phyloP scores from a whole-genome alignment of 148 eudicot genomes.

The Fagopyrum esculentum region DNA sequence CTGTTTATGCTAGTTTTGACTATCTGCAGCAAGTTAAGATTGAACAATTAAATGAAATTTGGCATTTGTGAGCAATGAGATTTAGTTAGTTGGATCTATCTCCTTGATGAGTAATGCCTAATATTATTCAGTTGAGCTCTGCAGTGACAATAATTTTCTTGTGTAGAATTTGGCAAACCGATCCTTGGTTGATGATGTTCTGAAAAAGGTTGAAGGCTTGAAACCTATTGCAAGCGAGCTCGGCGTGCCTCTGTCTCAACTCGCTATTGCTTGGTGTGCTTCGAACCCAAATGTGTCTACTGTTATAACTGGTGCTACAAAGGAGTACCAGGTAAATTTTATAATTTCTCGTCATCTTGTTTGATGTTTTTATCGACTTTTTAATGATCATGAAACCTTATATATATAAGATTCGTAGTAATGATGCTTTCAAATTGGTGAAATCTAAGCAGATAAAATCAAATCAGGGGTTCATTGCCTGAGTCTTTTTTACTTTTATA shows the following conservation, averaged over 20 bases:
- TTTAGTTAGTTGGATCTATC: not conserved
- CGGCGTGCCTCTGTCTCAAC: slow-evolving; percentile 77
- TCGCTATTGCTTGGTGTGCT: slow-evolving; percentile 99
- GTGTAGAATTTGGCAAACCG: slow-evolving; percentile 76
- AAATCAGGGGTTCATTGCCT: not conserved
- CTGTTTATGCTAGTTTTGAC: not conserved
- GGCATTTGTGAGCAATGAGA: not conserved
- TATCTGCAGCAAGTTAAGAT: not conserved
- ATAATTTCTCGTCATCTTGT: not conserved
- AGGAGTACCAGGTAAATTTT: slow-evolving; percentile 61
- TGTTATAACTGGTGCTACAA: slow-evolving; percentile 96
- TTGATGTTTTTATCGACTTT: not conserved
- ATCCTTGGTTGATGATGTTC: slow-evolving; percentile 84
- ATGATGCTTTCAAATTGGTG: not conserved
- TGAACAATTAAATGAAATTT: not conserved
- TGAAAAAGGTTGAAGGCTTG: slow-evolving; percentile 67
- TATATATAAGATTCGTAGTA: not conserved
- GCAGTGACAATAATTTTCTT: not conserved
- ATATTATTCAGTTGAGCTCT: not conserved
- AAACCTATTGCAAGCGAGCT: slow-evolving; percentile 87
- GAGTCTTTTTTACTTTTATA: no score
- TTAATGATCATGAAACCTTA: not conserved
- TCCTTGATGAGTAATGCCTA: not conserved
- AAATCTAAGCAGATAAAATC: not conserved
- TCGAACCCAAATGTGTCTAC: slow-evolving; percentile 93